Conservation (phyloP, 495 filamentous ascomycete species). For the Chaetomium fimeti region DNA sequence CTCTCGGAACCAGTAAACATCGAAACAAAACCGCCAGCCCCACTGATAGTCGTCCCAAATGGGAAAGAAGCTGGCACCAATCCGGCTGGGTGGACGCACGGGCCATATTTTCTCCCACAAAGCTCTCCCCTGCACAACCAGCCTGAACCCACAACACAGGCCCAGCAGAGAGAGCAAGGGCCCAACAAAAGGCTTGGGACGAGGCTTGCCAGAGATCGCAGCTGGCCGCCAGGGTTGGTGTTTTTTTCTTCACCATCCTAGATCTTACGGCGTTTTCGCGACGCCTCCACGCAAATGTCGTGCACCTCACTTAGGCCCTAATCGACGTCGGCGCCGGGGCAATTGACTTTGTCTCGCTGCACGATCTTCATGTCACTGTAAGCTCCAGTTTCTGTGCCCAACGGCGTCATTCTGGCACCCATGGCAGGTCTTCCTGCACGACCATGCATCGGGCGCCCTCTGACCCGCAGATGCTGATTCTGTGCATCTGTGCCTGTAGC, state of each 20-base stretch:
- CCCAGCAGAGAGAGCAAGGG: neutral
- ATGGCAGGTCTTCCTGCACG: neutral
- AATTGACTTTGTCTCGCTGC: conserved; percentile 35
- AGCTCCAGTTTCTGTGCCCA: conserved; percentile 16
- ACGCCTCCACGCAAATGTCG: conserved; percentile 17
- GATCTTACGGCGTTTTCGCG: conserved; percentile 4
- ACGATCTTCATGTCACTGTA: conserved; percentile 36
- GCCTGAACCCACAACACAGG: neutral
- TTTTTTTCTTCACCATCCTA: conserved; percentile 9
- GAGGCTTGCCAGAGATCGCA: conserved; percentile 8
- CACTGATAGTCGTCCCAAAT: neutral
- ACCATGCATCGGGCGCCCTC: conserved; percentile 14
- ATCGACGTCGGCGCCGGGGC: conserved; percentile 25
- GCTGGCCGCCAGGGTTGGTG: neutral
- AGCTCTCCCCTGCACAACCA: neutral
- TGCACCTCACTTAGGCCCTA: conserved; percentile 11
- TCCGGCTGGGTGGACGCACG: neutral
- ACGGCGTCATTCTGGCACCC: neutral
- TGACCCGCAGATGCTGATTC: conserved; percentile 8
- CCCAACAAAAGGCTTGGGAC: conserved; percentile 3
- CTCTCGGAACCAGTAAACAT: neutral
- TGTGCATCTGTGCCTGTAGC: conserved; percentile 9
- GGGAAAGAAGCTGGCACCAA: neutral
- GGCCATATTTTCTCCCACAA: neutral
- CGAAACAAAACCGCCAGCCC: neutral